Base-by-base conservation (phyloP, 352 stramenopile genomes). In the Pythium brachiatum region DNA sequence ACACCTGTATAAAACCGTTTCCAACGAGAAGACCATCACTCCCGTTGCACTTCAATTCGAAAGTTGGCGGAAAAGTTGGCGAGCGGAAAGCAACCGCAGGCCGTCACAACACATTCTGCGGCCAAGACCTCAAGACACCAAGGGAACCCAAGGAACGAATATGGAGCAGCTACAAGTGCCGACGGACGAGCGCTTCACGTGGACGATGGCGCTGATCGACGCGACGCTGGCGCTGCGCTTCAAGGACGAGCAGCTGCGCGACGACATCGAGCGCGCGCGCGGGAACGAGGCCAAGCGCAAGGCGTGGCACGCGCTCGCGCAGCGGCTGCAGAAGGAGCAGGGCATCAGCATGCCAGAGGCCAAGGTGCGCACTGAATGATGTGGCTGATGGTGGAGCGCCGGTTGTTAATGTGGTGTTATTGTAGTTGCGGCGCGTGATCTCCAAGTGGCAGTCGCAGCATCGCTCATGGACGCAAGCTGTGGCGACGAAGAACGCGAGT, bases 401-500 rank as follows among this genome's bases (percentile, higher is more conserved):
- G 5, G 5, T 23, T 59, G 36, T 16, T 21, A 3, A 50, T 36
- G 27, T 12, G 15, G 32, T 32, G 32, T 5, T 31, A 20, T 1
- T 48, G 53, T 66, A 67, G 60, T 20, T 67, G 29, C 52, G 60
- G 0, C 60, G 60, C 32, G 60, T 54, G 21, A 41, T 67, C 27
- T 67, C 60, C 43, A 67, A 67, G 60, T 67, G 60, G 60, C 60
- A 67, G 53, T 67, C 60, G 9, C 60, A 67, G 27, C 44, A 67
- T 34, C 52, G 53, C 11, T 39, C 60, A 21, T 67, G 53, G 53
- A 38, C 53, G 8, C 36, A 55, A 23, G 34, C 25, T 1, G 23
- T 46, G 25, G 39, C 50, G 15, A 38, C 41, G 23, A 60, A 62
- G 21, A 31, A 13, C n/a, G 20, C 52, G 8, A 23, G 32, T 16